phyloP scores from a whole-genome alignment of 2,329 filamentous ascomycete genomes.

The Colletotrichum falcatum region DNA sequence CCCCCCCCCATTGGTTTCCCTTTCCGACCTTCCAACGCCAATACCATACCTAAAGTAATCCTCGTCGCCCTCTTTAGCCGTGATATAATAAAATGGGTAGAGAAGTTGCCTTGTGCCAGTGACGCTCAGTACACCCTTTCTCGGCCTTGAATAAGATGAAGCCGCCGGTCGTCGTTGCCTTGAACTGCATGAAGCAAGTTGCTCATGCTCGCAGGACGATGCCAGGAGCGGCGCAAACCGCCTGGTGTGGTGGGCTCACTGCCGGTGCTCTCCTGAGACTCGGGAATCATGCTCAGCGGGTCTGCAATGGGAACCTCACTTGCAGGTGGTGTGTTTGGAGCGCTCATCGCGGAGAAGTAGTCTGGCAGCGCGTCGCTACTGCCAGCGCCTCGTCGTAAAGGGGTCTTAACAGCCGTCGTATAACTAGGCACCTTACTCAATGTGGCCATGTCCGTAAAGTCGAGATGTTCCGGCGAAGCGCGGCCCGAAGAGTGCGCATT shows the following conservation, averaged over 20 bases:
- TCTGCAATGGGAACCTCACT: constrained; percentile 46
- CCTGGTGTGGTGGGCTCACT: constrained; percentile 35
- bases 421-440: constrained; percentile 83
- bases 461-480: constrained; percentile 67
- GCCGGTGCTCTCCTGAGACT: constrained; percentile 40
- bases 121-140: constrained; percentile 47
- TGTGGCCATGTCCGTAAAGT: constrained; percentile 70
- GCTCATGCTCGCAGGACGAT: constrained; percentile 40
- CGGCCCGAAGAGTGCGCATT: constrained; percentile 57
- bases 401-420: constrained; percentile 76
- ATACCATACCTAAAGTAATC: constrained; percentile 21
- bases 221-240: constrained; percentile 34
- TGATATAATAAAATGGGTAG: constrained; percentile 24
- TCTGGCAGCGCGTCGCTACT: constrained; percentile 70
- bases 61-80: constrained; percentile 12
- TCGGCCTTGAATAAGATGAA: constrained; percentile 53
- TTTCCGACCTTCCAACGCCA: constrained; percentile 25
- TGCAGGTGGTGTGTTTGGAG: constrained; percentile 61
- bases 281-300: constrained; percentile 48
- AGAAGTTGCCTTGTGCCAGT: background rate
- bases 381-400: constrained; percentile 64
- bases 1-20: background rate
- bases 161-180: constrained; percentile 44
- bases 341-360: constrained; percentile 72
- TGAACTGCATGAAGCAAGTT: constrained; percentile 33